Evolutionary conservation across 495 filamentous ascomycete species (phyloP).

Genomic region (Annulohypoxylon moriforme): DNA sequence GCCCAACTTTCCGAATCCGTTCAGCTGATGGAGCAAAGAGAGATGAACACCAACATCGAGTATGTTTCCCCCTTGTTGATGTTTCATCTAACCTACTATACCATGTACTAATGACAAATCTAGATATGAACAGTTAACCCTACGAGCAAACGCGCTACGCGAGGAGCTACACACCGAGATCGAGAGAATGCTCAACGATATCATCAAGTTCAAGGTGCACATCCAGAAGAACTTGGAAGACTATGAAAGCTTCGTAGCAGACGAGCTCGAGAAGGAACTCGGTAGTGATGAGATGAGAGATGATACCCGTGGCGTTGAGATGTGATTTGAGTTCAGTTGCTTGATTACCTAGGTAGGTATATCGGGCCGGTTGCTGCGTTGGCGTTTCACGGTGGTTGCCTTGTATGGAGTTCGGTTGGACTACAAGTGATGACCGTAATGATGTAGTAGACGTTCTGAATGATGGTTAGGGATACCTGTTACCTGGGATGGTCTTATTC

Average conservation of each 20-base stretch:
- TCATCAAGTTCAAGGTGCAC: slow-evolving; percentile 98
- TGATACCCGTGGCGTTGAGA: slow-evolving; percentile 50
- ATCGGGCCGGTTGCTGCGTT: slow-evolving; percentile 5
- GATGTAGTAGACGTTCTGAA: slow-evolving; percentile 21
- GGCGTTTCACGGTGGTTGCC: slow-evolving; percentile 2
- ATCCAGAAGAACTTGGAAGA: slow-evolving; percentile 91
- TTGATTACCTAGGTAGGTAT: too few relatives aligned
- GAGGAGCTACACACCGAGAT: slow-evolving; percentile 97
- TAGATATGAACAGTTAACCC: slow-evolving; percentile 89
- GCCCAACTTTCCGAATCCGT: slow-evolving; percentile 85
- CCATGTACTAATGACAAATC: slow-evolving; percentile 36
- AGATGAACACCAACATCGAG: slow-evolving; percentile 97
- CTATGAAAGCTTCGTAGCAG: slow-evolving; percentile 90
- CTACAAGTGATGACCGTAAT: slow-evolving; percentile 33
- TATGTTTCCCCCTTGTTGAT: slow-evolving; percentile 55
- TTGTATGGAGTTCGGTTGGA: slow-evolving; percentile 40
- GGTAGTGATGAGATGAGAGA: slow-evolving; percentile 62
- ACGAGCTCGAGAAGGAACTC: slow-evolving; percentile 88
- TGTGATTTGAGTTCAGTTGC: slow-evolving; percentile 31
- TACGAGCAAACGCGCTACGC: slow-evolving; percentile 82
- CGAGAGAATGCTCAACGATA: slow-evolving; percentile 94
- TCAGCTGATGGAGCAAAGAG: slow-evolving; percentile 91
- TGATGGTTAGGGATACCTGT: slow-evolving; percentile 14
- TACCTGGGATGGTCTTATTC: not conserved
- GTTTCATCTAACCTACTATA: not conserved